Conservation (phyloP, 768 basidiomycete species). For the Hypholoma sublateritium region DNA sequence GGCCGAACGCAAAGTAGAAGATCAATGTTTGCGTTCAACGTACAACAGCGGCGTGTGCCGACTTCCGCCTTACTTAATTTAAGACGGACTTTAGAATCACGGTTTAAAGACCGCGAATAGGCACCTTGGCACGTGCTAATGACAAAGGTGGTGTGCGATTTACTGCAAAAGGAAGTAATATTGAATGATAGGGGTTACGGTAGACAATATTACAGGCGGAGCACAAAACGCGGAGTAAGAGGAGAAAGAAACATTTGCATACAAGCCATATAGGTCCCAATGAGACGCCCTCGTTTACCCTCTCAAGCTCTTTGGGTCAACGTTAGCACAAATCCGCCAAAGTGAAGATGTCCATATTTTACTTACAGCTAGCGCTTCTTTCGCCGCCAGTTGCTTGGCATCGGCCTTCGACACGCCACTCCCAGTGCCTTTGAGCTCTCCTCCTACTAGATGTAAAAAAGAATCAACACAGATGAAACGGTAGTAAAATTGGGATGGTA, state of each 20-base stretch:
- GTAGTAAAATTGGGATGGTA: background rate
- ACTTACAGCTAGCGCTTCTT: constrained; percentile 39
- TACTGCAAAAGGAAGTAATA: constrained; percentile 20
- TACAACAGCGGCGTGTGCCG: background rate
- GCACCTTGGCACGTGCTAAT: background rate
- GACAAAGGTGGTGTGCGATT: constrained; percentile 17
- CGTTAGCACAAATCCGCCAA: background rate
- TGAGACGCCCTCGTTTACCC: background rate
- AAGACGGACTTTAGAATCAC: constrained; percentile 11
- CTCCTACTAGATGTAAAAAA: constrained; percentile 37
- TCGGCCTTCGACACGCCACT: constrained; percentile 39
- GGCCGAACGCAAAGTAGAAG: background rate
- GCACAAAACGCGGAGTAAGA: constrained; percentile 5
- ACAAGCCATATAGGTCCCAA: background rate
- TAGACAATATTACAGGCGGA: constrained; percentile 5
- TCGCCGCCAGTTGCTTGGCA: constrained; percentile 51
- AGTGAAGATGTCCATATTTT: background rate
- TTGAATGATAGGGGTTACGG: constrained; percentile 1
- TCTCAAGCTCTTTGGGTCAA: background rate
- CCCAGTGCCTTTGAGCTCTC: constrained; percentile 46
- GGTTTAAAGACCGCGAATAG: constrained; percentile 7
- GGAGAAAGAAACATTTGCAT: background rate
- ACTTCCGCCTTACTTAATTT: background rate
- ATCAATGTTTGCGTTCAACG: background rate
- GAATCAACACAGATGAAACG: background rate